These are phyloP conservation scores for Pseudohyphozyma bogoriensis DNA, from an alignment of 768 basidiomycete species.

Conservation along the genomic window DNA sequence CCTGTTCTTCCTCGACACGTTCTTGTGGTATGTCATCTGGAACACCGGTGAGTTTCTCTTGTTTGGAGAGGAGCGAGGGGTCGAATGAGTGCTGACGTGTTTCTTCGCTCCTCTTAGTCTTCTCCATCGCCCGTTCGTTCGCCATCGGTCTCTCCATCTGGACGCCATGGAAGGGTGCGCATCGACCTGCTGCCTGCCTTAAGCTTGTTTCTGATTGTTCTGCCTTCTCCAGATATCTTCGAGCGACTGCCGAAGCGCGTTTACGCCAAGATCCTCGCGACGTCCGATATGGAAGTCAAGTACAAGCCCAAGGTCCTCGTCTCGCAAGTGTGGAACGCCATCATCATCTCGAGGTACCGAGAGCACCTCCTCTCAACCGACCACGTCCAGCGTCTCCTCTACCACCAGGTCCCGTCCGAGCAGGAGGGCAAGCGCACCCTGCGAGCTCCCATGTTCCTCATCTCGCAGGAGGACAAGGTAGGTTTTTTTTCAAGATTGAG, in stretches of 20 bases:
- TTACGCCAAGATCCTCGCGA: conserved; percentile 88
- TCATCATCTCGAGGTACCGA: conserved; percentile 99
- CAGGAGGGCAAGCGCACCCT: conserved; percentile 84
- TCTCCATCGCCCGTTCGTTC: conserved; percentile 74
- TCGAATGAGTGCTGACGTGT: conserved; percentile 1
- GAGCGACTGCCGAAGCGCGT: conserved; percentile 91
- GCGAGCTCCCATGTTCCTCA: conserved; percentile 94
- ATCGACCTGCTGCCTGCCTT: neutral
- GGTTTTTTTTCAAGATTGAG: too few species aligned
- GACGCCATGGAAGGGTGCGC: conserved; percentile 77
- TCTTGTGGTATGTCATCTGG: conserved; percentile 99
- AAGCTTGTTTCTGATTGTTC: neutral
- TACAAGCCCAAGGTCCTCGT: conserved; percentile 99
- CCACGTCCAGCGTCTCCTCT: conserved; percentile 93
- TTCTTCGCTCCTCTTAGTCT: conserved; percentile 8
- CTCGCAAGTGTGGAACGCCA: conserved; percentile 98
- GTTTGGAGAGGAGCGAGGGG: conserved; percentile 29
- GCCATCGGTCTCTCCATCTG: conserved; percentile 87
- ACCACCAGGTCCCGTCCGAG: conserved; percentile 88
- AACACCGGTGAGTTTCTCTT: conserved; percentile 64
- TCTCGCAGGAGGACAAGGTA: conserved; percentile 75
- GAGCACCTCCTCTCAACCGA: conserved; percentile 98
- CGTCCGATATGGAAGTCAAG: conserved; percentile 90
- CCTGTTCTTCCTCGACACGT: conserved; percentile 97
- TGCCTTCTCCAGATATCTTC: conserved; percentile 58